A percentile compares a stretch with the other conserved stretches of the same genome.
Evolutionary conservation across 352 stramenopile species (phyloP).

Genomic region (Hyphochytrium catenoides): DNA sequence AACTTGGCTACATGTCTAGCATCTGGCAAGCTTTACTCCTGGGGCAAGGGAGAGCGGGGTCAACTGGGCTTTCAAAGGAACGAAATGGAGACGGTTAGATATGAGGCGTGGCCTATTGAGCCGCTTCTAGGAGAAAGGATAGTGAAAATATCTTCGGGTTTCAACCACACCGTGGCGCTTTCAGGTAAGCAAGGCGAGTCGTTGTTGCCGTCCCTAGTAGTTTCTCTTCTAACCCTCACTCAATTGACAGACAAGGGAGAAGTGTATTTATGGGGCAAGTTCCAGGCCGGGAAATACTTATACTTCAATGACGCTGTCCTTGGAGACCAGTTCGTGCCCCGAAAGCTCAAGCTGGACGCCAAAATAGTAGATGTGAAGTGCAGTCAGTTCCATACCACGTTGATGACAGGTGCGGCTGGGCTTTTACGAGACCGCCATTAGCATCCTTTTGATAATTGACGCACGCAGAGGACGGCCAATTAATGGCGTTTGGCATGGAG

Average conservation of each 20-base stretch:
- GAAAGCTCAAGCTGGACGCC: constrained; percentile 34
- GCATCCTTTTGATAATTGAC: no score
- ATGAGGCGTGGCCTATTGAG: constrained; percentile 37
- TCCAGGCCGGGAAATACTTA: constrained; percentile 2
- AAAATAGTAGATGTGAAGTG: constrained; percentile 32
- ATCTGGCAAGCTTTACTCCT: constrained; percentile 42
- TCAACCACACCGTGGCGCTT: constrained; percentile 45
- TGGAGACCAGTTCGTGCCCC: constrained; percentile 33
- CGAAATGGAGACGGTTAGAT: constrained; percentile 40
- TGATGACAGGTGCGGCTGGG: constrained; percentile 30
- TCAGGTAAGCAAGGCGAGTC: constrained; percentile 13
- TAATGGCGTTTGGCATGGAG: no score
- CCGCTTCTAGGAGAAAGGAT: constrained; percentile 38
- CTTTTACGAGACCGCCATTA: no score
- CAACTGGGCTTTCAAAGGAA: constrained; percentile 23
- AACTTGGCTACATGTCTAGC: no score
- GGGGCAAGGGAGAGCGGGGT: constrained; percentile 50
- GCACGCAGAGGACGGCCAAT: no score
- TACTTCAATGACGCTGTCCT: no score
- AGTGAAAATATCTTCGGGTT: constrained; percentile 34
- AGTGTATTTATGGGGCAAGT: constrained; percentile 56
- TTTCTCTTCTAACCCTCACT: not conserved
- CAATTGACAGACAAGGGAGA: constrained; percentile 26
- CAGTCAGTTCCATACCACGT: constrained; percentile 56
- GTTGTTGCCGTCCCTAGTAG: not conserved